Evolutionary conservation across 352 stramenopile genomes (phyloP).

Genomic region (Phytophthora boehmeriae): DNA sequence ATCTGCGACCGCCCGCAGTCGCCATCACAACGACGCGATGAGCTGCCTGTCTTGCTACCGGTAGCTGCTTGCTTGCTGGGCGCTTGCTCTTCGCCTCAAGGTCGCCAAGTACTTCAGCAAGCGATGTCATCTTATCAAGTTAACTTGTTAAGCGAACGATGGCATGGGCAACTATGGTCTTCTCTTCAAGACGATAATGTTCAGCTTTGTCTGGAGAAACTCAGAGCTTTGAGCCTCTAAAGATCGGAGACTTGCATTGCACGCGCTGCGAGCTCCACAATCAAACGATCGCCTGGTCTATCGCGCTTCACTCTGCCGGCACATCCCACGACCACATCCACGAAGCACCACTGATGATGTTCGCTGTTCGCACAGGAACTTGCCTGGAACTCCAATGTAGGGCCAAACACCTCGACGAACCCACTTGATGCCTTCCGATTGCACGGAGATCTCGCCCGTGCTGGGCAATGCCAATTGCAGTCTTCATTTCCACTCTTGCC

Average conservation of each 20-base stretch:
- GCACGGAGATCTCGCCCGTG: not conserved
- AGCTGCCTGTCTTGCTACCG: too few relatives aligned
- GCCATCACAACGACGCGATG: slow-evolving; percentile 17
- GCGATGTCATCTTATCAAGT: too few relatives aligned
- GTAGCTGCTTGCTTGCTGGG: too few relatives aligned
- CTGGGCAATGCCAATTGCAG: not conserved
- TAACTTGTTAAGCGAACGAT: too few relatives aligned
- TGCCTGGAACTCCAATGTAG: not conserved
- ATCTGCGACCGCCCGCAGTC: not conserved
- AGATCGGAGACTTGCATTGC: too few relatives aligned
- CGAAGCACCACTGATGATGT: slow-evolving; percentile 2
- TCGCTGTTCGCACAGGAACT: slow-evolving; percentile 27
- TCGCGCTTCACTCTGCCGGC: not conserved
- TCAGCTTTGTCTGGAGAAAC: too few relatives aligned
- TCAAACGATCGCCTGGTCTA: slow-evolving; percentile 18
- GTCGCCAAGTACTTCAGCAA: too few relatives aligned
- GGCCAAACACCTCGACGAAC: not conserved
- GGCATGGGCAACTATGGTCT: not conserved
- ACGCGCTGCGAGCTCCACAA: slow-evolving; percentile 10
- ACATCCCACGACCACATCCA: slow-evolving; percentile 16
- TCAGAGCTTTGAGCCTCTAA: too few relatives aligned
- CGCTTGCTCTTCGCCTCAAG: too few relatives aligned
- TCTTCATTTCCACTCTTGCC: slow-evolving; percentile 25
- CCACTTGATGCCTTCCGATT: slow-evolving; percentile 5
- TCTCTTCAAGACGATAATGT: too few relatives aligned